Base-by-base conservation (phyloP, 225 moss, liverwort and hornwort species). In the Pseudisothecium myosuroides region DNA sequence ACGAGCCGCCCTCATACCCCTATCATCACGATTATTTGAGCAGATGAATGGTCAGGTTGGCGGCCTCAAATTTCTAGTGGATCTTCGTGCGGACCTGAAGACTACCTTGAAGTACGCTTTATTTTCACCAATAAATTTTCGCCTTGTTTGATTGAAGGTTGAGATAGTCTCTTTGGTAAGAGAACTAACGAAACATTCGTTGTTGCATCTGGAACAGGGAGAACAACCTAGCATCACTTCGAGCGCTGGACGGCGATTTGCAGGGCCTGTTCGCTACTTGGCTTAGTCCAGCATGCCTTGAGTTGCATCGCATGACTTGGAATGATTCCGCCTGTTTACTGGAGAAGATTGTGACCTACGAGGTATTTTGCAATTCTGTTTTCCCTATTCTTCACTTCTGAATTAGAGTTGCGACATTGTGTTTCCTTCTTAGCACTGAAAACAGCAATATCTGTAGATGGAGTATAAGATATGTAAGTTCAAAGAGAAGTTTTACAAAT, bases 211-310 rank as follows among this genome's bases (percentile, higher is more conserved):
- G 83, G 45, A 83, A 91, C 95, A 98, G 98, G 89, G 89, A 92
- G 68, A 92, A 92, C 87, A 98, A 98, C 87, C 83, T 96, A 74
- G 94, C 98, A 86, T 92, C 98, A 72, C 91, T 98, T 80, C 92
- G 98, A 89, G 97, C 98, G 82, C 83, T 98, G 80, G 98, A 98
- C 90, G 88, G 88, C 71, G 98, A 98, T 80, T 91, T 98, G 91
- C 96, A 96, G 91, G 94, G 94, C n/a, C 87, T 98, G 82, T 97
- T 98, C 89, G 93, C 94, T 72, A 96, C 95, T 39, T 98, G 97
- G 98, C 94, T 98, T 41, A 96, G 98, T 85, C 98, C 98, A 83
- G 98, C 98, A 56, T 96, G 97, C 94, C 95, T 98, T 85, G 98
- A 98, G 90, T 93, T 96, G 89, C 94, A 90, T 87, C 96, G 93